These are phyloP conservation scores for Trichophyton equinum DNA, from an alignment of 2,329 filamentous ascomycete genomes.

Conservation along the genomic window DNA sequence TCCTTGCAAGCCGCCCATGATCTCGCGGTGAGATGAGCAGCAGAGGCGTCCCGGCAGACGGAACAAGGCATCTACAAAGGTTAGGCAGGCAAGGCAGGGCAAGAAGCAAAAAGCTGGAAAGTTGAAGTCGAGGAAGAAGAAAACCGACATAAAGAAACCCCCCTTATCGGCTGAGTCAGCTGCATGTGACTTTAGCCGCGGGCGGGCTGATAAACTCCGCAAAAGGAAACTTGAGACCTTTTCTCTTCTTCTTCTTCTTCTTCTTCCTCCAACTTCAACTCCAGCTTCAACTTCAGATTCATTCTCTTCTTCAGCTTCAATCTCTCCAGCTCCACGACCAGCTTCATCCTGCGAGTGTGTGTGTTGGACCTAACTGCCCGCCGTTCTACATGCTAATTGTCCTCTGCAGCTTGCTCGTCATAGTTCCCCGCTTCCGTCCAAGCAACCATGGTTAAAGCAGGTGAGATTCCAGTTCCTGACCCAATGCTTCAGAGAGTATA, in stretches of 20 bases:
- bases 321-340: neutral
- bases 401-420: neutral
- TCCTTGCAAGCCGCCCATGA: neutral
- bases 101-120: neutral
- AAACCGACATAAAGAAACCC: too few species aligned
- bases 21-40: neutral
- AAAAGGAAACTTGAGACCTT: neutral
- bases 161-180: neutral
- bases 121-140: too few species aligned
- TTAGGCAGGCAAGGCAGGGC: neutral
- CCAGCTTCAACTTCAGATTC: neutral
- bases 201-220: constrained; percentile 4
- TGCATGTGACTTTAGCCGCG: neutral
- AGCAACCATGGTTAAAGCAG: constrained; percentile 39
- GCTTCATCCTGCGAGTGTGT: neutral
- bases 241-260: neutral
- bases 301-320: constrained; percentile 5
- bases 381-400: neutral
- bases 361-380: neutral
- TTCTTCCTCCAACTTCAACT: neutral
- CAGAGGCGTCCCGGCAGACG: neutral
- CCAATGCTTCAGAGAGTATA: neutral
- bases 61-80: neutral
- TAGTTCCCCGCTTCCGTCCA: constrained; percentile 10
- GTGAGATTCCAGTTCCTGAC: constrained; percentile 12